Conservation (phyloP, 2,329 filamentous ascomycete species). For the Trichoderma pleuroti region DNA sequence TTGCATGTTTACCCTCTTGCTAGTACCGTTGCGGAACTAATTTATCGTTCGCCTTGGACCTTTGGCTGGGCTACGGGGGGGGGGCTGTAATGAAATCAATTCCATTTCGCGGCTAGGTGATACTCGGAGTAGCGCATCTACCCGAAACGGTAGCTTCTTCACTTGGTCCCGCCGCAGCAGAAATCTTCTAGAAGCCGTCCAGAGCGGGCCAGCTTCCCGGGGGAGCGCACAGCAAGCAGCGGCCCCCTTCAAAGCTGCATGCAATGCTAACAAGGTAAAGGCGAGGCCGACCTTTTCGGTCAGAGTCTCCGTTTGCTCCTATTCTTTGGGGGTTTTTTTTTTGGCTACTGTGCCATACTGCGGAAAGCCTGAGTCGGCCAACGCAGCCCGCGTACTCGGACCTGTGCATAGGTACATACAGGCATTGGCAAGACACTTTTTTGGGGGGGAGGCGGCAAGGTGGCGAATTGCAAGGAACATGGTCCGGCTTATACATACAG, state of each 20-base stretch:
- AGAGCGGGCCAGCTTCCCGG: background rate
- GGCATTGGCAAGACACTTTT: background rate
- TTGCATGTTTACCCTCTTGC: background rate
- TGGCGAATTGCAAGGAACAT: conserved; percentile 6
- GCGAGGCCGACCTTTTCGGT: background rate
- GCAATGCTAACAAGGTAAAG: conserved; percentile 4
- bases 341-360: background rate
- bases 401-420: background rate
- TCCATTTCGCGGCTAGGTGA: background rate
- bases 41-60: background rate
- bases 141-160: conserved; percentile 15
- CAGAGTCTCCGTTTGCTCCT: background rate
- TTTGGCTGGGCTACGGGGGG: background rate
- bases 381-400: background rate
- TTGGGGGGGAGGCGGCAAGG: background rate
- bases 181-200: conserved; percentile 7
- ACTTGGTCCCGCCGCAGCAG: background rate
- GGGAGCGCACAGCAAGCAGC: background rate
- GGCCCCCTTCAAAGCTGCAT: background rate
- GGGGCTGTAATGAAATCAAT: background rate
- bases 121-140: conserved; percentile 4
- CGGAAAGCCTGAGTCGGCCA: background rate
- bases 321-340: background rate
- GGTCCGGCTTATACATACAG: background rate
- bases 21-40: background rate